Evolutionary conservation across 2,329 filamentous ascomycete species (phyloP).

Genomic region (Phialocephala subalpina): DNA sequence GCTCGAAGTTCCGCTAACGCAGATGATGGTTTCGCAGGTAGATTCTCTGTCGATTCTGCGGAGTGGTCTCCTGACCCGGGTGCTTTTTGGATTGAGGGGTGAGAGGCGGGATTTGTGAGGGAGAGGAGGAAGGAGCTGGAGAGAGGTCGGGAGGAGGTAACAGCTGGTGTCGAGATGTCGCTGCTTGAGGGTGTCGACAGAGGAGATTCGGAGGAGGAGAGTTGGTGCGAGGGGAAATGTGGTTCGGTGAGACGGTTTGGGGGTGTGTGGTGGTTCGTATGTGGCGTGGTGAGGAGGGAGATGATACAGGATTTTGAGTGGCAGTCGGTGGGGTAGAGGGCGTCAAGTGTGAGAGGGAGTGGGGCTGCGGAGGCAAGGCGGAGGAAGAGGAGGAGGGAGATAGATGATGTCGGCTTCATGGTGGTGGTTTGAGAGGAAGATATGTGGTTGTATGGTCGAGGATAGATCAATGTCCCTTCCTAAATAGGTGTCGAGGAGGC

Average conservation of each 20-base stretch:
- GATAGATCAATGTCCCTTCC: slow-evolving; percentile 1
- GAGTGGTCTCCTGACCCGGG: not conserved
- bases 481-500: not conserved
- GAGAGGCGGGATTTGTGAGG: slow-evolving; percentile 26
- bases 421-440: slow-evolving; percentile 10
- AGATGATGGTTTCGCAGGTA: slow-evolving; percentile 36
- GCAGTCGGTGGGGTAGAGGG: slow-evolving; percentile 19
- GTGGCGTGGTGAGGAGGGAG: slow-evolving; percentile 23
- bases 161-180: slow-evolving; percentile 32
- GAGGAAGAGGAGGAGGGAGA: slow-evolving; percentile 39
- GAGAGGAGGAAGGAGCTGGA: slow-evolving; percentile 36
- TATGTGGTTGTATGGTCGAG: not conserved
- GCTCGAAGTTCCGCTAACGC: slow-evolving; percentile 34
- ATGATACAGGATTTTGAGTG: slow-evolving; percentile 21
- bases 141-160: slow-evolving; percentile 34
- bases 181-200: slow-evolving; percentile 34
- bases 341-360: slow-evolving; percentile 20
- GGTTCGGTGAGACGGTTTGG: slow-evolving; percentile 31
- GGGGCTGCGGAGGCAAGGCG: slow-evolving; percentile 32
- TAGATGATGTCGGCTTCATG: slow-evolving; percentile 39
- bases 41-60: not conserved
- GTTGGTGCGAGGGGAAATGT: slow-evolving; percentile 39
- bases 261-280: slow-evolving; percentile 24
- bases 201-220: slow-evolving; percentile 36
- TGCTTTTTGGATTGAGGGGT: slow-evolving; percentile 21